Evolutionary conservation across 139 green algal genomes (phyloP).

Genomic region (Desmodesmus armatus): DNA sequence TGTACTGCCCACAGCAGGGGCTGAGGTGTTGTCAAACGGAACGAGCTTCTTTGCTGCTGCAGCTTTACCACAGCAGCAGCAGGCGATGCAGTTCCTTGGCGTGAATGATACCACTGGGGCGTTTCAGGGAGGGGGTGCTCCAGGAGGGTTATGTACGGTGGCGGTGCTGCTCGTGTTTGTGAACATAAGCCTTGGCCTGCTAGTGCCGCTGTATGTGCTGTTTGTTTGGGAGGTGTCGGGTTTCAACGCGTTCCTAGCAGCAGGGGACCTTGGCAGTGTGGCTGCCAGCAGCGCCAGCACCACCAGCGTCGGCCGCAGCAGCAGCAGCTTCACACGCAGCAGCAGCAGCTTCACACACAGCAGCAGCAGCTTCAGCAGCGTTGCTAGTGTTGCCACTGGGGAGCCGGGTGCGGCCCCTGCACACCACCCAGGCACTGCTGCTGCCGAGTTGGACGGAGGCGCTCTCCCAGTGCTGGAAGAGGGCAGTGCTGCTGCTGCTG

Average conservation of each 20-base stretch:
- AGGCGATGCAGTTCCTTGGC: too few species aligned
- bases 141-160: too few species aligned
- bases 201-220: not conserved
- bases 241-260: not conserved
- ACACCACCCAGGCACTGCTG: not conserved
- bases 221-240: not conserved
- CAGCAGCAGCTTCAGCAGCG: too few species aligned
- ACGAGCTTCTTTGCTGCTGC: too few species aligned
- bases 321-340: not conserved
- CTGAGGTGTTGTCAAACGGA: too few species aligned
- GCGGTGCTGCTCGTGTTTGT: not conserved
- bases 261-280: not conserved
- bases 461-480: not conserved
- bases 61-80: too few species aligned
- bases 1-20: too few species aligned
- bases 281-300: not conserved
- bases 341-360: not conserved
- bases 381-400: not conserved
- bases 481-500: not conserved
- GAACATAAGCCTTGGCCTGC: not conserved
- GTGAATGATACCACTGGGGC: too few species aligned
- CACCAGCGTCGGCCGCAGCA: not conserved
- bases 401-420: not conserved
- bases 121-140: too few species aligned
- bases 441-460: not conserved